phyloP scores from a whole-genome alignment of 2,329 filamentous ascomycete genomes.

The Diplodia intermedia region DNA sequence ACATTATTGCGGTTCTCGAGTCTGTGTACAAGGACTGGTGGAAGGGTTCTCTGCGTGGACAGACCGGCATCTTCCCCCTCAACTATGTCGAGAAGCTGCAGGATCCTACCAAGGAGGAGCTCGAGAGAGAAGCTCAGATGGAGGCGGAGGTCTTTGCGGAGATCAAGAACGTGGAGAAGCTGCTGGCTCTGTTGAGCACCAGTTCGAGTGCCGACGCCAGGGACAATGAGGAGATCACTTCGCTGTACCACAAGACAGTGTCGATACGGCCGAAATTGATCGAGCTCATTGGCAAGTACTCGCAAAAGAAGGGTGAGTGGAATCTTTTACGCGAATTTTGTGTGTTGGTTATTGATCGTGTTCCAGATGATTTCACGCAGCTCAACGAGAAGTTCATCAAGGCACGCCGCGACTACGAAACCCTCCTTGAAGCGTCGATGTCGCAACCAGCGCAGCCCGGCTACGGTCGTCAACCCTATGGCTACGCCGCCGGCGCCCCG shows the following conservation, averaged over 20 bases:
- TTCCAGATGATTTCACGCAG: slow-evolving; percentile 92
- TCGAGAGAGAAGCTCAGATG: slow-evolving; percentile 96
- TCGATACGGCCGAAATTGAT: slow-evolving; percentile 96
- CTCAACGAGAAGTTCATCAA: slow-evolving; percentile 99
- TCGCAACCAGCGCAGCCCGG: slow-evolving; percentile 82
- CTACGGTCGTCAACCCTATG: slow-evolving; percentile 67
- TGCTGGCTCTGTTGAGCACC: slow-evolving; percentile 89
- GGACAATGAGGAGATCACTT: slow-evolving; percentile 96
- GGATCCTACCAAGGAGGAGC: slow-evolving; percentile 90
- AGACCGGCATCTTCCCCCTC: slow-evolving; percentile 96
- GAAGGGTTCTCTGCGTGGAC: slow-evolving; percentile 91
- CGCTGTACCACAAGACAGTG: slow-evolving; percentile 87
- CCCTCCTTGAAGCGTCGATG: slow-evolving; percentile 95
- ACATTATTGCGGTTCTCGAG: slow-evolving; percentile 95
- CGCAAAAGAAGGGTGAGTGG: slow-evolving; percentile 90
- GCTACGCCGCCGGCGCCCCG: slow-evolving; percentile 38
- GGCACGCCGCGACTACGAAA: slow-evolving; percentile 93
- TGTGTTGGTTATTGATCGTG: slow-evolving; percentile 40
- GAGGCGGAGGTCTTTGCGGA: slow-evolving; percentile 81
- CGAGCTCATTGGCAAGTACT: slow-evolving; percentile 98
- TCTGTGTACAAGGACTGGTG: slow-evolving; percentile 99
- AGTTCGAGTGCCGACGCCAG: slow-evolving; percentile 72
- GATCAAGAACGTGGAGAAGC: slow-evolving; percentile 78
- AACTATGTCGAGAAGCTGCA: slow-evolving; percentile 99
- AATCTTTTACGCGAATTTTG: neutral